Evolutionary conservation across 176 grass and related monocot genomes (phyloP), one percentile per base, ranked within the genome.

Genomic region (Calamus simplicifolius): DNA sequence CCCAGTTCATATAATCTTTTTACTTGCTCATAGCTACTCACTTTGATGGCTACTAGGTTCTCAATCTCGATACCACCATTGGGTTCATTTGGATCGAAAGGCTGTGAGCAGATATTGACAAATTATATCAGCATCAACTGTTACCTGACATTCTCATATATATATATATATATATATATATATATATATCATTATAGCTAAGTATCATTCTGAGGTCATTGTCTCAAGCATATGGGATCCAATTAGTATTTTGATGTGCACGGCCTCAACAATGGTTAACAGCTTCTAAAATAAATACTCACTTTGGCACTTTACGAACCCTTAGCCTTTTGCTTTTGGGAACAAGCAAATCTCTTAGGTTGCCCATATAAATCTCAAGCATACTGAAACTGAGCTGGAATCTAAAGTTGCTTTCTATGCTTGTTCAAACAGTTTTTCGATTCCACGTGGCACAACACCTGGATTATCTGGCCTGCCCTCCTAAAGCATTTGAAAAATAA

Each of bases 291-390:
- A 53, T 7, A 61, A 48, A 70, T 52, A 13, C 27, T 80, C 79
- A 97, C 92, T 80, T 54, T 57, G 86, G 86, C 28, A 54, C 68
- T 70, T 97, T 90, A 52, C 77, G 85, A 59, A 87, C 49, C 19
- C 61, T 80, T 14, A 75, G 65, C 25, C 55, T 75, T 26, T 80
- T 82, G 52, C 63, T 76, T 52, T 55, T 19, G 69, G 81, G 73
- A 77, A 74, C 80, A 62, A 91, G 76, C 48, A 97, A 69, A 71
- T 97, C 92, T 85, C 78, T 77, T 66, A 97, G 64, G 63, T 77
- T 88, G 59, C 92, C 87, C 87, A 88, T 97, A 50, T 97, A 91
- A 79, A 97, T 97, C 78, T 97, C 92, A 3, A 97, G 87, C 92
- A 97, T 97, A 50, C 92, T 97, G 68, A 97, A 97, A 66, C 57